Percentiles rank a stretch among this genome's conserved stretches.
These are phyloP conservation scores for Aspergillus sp. DNA, from an alignment of 2,329 filamentous ascomycete species.

Conservation along the genomic window DNA sequence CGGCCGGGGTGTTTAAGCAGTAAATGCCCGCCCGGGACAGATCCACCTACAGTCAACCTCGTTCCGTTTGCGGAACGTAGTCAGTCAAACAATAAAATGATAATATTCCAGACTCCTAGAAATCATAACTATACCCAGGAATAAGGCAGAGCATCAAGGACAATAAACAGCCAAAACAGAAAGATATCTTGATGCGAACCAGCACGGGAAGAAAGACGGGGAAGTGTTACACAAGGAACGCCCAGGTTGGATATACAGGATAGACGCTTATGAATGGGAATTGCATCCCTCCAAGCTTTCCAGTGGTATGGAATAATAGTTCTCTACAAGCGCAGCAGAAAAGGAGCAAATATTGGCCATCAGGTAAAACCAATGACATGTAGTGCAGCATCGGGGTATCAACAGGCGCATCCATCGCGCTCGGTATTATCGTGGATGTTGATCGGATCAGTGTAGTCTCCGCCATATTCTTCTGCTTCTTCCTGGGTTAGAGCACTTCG, in stretches of 20 bases:
- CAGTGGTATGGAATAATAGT: not conserved
- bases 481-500: slow-evolving; percentile 94
- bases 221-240: slow-evolving; percentile 17
- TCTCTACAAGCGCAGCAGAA: slow-evolving; percentile 7
- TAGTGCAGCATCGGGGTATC: slow-evolving; percentile 38
- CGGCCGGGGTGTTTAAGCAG: not conserved
- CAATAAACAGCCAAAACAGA: slow-evolving; percentile 11
- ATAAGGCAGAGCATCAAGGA: slow-evolving; percentile 14
- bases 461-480: slow-evolving; percentile 95
- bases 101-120: slow-evolving; percentile 29
- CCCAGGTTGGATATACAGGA: slow-evolving; percentile 17
- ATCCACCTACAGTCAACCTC: too few species aligned
- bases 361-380: slow-evolving; percentile 23
- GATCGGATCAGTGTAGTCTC: slow-evolving; percentile 96
- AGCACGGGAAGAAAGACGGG: slow-evolving; percentile 12
- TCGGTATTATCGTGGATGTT: slow-evolving; percentile 97
- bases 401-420: slow-evolving; percentile 91
- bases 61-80: too few species aligned
- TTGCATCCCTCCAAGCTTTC: slow-evolving; percentile 11
- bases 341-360: slow-evolving; percentile 20
- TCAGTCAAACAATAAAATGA: not conserved
- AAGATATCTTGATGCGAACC: slow-evolving; percentile 19
- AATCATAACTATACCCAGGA: slow-evolving; percentile 17
- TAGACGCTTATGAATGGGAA: slow-evolving; percentile 10
- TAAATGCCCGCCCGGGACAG: not conserved